Conservation (phyloP, 2,329 filamentous ascomycete species). For the Sphaerulina vaccinii region DNA sequence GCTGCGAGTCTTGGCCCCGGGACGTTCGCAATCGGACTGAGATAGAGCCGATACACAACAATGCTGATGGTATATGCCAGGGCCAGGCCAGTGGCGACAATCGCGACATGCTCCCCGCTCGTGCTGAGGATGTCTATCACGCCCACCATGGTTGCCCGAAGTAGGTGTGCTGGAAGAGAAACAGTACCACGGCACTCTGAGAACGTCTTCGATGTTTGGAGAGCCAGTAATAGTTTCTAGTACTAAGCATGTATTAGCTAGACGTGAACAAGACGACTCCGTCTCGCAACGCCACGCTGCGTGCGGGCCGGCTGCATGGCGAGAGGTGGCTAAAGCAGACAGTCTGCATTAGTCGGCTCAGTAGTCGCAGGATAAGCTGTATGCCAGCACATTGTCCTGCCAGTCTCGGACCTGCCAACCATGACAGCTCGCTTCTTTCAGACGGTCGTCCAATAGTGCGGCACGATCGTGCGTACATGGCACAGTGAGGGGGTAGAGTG, state of each 20-base stretch:
- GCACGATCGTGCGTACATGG: too few relatives aligned
- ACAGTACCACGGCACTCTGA: not conserved
- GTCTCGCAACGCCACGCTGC: slow-evolving; percentile 8
- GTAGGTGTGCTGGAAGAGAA: not conserved
- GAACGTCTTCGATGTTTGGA: not conserved
- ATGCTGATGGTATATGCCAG: slow-evolving; percentile 9
- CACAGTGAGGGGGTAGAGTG: too few relatives aligned
- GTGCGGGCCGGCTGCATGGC: slow-evolving; percentile 5
- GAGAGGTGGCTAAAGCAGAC: not conserved
- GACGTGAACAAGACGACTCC: not conserved
- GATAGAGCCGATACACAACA: slow-evolving; percentile 31
- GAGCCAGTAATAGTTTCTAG: not conserved
- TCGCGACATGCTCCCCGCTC: not conserved
- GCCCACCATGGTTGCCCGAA: not conserved
- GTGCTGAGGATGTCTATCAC: not conserved
- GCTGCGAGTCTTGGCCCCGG: slow-evolving; percentile 34
- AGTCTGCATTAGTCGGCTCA: not conserved
- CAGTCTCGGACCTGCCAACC: too few relatives aligned
- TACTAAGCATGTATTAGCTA: not conserved
- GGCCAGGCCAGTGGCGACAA: not conserved
- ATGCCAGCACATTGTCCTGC: too few relatives aligned
- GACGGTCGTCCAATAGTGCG: too few relatives aligned
- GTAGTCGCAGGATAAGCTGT: not conserved
- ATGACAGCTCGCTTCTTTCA: too few relatives aligned
- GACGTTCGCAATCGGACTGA: slow-evolving; percentile 36